Percentiles rank a stretch among this genome's conserved stretches.
Conservation (phyloP, 805 yeast genomes). For the Lipomyces anomalus region DNA sequence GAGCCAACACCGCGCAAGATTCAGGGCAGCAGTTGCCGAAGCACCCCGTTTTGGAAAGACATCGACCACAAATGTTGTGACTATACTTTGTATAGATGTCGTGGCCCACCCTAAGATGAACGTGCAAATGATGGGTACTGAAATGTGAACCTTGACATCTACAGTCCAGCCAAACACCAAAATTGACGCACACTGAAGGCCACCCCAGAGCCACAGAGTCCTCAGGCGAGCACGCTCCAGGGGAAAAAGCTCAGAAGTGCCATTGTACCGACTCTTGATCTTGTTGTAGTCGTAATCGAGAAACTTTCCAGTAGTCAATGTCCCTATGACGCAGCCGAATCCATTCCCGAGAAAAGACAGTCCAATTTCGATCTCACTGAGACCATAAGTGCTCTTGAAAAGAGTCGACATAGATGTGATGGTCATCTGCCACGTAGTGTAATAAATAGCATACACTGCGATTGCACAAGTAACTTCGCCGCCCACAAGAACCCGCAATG, state of each 20-base stretch:
- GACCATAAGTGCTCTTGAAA: background rate
- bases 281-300: slow-evolving; percentile 1
- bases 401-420: background rate
- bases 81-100: slow-evolving; percentile 29
- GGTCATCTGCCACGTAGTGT: background rate
- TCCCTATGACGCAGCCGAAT: background rate
- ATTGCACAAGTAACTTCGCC: background rate
- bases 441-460: background rate
- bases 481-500: too few relatives aligned
- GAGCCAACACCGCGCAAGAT: slow-evolving; percentile 64
- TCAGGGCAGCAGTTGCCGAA: slow-evolving; percentile 67
- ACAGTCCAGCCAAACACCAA: slow-evolving; percentile 17
- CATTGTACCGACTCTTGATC: background rate
- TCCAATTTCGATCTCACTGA: background rate
- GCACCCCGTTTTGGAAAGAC: slow-evolving; percentile 65
- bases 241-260: slow-evolving; percentile 4
- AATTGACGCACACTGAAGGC: background rate
- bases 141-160: slow-evolving; percentile 3
- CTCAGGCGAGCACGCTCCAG: slow-evolving; percentile 10
- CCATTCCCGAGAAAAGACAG: background rate
- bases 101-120: slow-evolving; percentile 1
- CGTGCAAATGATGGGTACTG: slow-evolving; percentile 11
- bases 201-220: background rate
- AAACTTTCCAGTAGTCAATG: background rate
- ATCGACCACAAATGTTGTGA: slow-evolving; percentile 67